Conservation (phyloP, 2,329 filamentous ascomycete species). For the Phyllosticta citribraziliensis region DNA sequence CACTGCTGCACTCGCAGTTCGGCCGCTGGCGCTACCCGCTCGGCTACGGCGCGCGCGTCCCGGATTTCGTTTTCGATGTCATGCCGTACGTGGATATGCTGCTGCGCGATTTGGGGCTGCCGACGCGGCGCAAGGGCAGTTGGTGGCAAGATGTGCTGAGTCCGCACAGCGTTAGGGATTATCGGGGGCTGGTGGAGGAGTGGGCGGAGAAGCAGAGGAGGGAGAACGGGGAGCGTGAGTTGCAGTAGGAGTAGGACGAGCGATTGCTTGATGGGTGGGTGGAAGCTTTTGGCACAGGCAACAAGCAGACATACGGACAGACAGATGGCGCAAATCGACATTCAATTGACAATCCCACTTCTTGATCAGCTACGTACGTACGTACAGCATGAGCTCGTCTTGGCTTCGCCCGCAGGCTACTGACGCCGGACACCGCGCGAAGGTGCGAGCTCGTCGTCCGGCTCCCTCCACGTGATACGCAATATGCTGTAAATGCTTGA, state of each 20-base stretch:
- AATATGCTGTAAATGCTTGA: background rate
- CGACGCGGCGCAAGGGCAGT: slow-evolving; percentile 44
- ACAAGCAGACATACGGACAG: no score
- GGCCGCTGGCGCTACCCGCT: slow-evolving; percentile 59
- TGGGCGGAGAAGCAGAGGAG: slow-evolving; percentile 26
- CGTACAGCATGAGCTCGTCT: background rate
- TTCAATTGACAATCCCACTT: background rate
- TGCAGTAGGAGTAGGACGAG: no score
- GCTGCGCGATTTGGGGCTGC: slow-evolving; percentile 54
- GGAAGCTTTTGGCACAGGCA: no score
- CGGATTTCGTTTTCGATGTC: slow-evolving; percentile 67
- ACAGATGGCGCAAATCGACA: no score
- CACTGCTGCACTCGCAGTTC: slow-evolving; percentile 57
- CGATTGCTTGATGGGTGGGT: no score
- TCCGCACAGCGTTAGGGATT: slow-evolving; percentile 52
- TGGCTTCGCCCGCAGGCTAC: slow-evolving; percentile 1
- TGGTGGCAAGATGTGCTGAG: slow-evolving; percentile 42
- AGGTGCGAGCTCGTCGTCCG: slow-evolving; percentile 3
- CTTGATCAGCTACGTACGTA: background rate
- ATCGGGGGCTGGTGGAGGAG: slow-evolving; percentile 44
- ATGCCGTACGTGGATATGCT: slow-evolving; percentile 65
- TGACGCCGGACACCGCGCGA: slow-evolving; percentile 2
- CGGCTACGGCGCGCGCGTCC: slow-evolving; percentile 50
- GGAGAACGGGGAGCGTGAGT: no score
- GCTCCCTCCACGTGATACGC: background rate